Evolutionary conservation across 2,329 filamentous ascomycete species (phyloP).

Genomic region (Sporothrix protearum): DNA sequence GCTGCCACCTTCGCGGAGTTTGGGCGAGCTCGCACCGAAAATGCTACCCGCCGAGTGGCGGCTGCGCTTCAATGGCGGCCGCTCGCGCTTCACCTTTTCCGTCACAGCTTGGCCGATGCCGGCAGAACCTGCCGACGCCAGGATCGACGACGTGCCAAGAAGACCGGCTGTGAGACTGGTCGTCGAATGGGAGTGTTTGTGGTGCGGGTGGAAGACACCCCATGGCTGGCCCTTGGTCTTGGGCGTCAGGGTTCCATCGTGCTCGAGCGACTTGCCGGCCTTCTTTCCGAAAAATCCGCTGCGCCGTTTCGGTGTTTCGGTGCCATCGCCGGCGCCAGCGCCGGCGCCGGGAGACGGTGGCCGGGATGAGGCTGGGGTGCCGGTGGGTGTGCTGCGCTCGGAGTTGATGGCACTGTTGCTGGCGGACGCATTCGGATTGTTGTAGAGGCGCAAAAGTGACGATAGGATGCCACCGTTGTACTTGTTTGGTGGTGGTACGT

Average conservation of each 20-base stretch:
- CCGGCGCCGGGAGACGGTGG: constrained; percentile 38
- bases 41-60: constrained; percentile 21
- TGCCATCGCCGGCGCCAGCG: constrained; percentile 30
- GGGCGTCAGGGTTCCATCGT: neutral
- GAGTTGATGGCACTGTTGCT: constrained; percentile 37
- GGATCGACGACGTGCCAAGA: constrained; percentile 52
- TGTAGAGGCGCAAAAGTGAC: constrained; percentile 67
- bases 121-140: constrained; percentile 46
- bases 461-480: constrained; percentile 72
- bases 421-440: constrained; percentile 39
- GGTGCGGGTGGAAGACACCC: constrained; percentile 22
- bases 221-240: constrained; percentile 21
- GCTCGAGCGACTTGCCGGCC: constrained; percentile 38
- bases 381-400: constrained; percentile 42
- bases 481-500: constrained; percentile 62
- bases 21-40: constrained; percentile 22
- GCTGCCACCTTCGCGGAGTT: constrained; percentile 21
- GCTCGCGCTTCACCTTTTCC: constrained; percentile 43
- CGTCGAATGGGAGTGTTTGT: constrained; percentile 24
- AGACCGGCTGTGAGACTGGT: constrained; percentile 47
- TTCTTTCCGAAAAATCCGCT: constrained; percentile 43
- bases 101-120: constrained; percentile 45
- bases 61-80: constrained; percentile 29
- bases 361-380: constrained; percentile 44
- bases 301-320: constrained; percentile 37